A percentile compares a stretch with the other conserved stretches of the same genome.
Conservation (phyloP, 768 basidiomycete genomes). For the Paxillus involutus region DNA sequence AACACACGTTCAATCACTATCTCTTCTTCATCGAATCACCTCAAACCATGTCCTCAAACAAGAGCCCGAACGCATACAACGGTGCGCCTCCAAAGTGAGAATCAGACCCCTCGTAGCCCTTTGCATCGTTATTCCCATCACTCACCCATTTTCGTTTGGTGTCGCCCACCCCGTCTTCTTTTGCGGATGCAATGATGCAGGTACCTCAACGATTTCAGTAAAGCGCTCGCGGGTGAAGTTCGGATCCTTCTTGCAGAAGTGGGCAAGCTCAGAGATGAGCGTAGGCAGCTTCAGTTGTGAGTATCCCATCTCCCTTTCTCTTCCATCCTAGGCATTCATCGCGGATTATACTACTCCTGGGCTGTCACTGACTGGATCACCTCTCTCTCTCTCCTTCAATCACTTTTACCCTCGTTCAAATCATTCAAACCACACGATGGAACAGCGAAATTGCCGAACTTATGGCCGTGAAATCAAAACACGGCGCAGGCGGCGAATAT, state of each 20-base stretch:
- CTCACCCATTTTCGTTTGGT: neutral
- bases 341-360: neutral
- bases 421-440: neutral
- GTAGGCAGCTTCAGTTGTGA: slow-evolving; percentile 55
- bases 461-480: slow-evolving; percentile 81
- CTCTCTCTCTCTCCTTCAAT: neutral
- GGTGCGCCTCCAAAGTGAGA: slow-evolving; percentile 36
- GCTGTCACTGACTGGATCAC: neutral
- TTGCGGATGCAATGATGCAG: slow-evolving; percentile 20
- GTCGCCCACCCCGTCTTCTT: neutral
- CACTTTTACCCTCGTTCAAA: neutral
- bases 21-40: neutral
- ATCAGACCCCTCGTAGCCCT: neutral
- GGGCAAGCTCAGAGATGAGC: slow-evolving; percentile 59
- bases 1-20: neutral
- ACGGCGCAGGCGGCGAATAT: slow-evolving; percentile 78
- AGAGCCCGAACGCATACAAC: slow-evolving; percentile 31
- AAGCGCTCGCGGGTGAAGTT: slow-evolving; percentile 61
- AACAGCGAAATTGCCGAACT: slow-evolving; percentile 80
- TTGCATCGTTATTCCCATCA: too few relatives aligned
- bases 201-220: slow-evolving; percentile 62
- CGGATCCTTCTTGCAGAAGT: slow-evolving; percentile 61
- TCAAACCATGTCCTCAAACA: slow-evolving; percentile 32
- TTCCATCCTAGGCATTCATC: neutral
- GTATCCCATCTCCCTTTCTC: slow-evolving; percentile 16